A percentile compares a stretch with the other conserved stretches of the same genome.
Conservation (phyloP, 78 protist species). For the Dictyostelium firmibasis region DNA sequence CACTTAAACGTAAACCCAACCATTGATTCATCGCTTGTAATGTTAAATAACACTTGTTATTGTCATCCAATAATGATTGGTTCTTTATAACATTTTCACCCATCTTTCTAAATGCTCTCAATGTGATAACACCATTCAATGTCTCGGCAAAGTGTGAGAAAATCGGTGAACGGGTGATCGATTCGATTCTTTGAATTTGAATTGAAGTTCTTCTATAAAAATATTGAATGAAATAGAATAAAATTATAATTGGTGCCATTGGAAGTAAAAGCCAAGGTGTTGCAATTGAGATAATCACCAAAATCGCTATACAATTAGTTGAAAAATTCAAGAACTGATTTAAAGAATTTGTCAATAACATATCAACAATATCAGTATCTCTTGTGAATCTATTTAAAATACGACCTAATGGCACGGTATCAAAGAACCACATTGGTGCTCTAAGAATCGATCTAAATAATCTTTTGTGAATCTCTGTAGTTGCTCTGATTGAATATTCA, state of each 20-base stretch:
- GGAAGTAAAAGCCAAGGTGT: constrained; percentile 38
- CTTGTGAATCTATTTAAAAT: constrained; percentile 96
- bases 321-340: constrained; percentile 22
- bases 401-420: constrained; percentile 98
- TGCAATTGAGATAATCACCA: constrained; percentile 3
- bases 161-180: constrained; percentile 88
- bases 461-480: neutral
- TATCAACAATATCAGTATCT: constrained; percentile 83
- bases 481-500: constrained; percentile 2
- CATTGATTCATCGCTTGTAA: constrained; percentile 67
- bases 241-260: constrained; percentile 15
- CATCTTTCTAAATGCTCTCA: constrained; percentile 52
- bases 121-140: constrained; percentile 58
- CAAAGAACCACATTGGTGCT: constrained; percentile 96
- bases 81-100: neutral
- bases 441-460: constrained; percentile 17
- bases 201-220: constrained; percentile 47
- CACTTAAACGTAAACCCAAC: constrained; percentile 88
- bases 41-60: constrained; percentile 13
- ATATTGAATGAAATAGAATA: constrained; percentile 36
- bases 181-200: constrained; percentile 90
- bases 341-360: constrained; percentile 5
- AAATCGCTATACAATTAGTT: constrained; percentile 1
- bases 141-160: constrained; percentile 85
- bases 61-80: neutral